Conservation (phyloP, 163 green algal genomes). For the Coccomyxa subellipsoidea region DNA sequence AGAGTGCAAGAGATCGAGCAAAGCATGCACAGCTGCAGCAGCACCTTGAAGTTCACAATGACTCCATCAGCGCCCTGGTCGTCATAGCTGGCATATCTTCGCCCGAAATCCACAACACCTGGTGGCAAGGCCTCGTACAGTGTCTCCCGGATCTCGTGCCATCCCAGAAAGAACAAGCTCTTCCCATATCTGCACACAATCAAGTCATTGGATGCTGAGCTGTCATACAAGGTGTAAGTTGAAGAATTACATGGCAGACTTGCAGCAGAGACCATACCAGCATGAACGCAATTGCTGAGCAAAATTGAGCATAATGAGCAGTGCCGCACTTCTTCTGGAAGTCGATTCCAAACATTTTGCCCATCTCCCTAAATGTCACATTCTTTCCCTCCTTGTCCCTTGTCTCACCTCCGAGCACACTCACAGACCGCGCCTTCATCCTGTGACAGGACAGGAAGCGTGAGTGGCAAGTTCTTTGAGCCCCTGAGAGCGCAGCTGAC, state of each 20-base stretch:
- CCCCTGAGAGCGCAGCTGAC: not conserved
- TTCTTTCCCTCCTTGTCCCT: not conserved
- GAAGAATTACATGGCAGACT: too few species aligned
- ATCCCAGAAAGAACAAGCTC: conserved; percentile 10
- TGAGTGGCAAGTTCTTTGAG: not conserved
- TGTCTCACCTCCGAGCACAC: not conserved
- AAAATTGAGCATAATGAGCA: too few species aligned
- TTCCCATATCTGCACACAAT: conserved; percentile 9
- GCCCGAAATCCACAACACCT: not conserved
- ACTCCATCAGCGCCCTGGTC: not conserved
- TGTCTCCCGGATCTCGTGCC: conserved; percentile 9
- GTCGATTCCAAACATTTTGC: not conserved
- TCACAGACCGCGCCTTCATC: not conserved
- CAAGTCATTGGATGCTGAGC: too few species aligned
- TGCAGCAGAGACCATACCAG: too few species aligned
- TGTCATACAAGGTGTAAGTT: too few species aligned
- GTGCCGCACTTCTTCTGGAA: not conserved
- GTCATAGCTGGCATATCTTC: not conserved
- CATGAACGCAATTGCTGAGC: too few species aligned
- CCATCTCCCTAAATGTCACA: not conserved
- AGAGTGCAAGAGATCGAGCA: too few species aligned
- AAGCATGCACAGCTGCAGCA: too few species aligned
- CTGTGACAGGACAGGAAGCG: not conserved
- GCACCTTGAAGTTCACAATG: not conserved
- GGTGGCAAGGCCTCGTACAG: not conserved